A percentile compares a stretch with the other conserved stretches of the same genome.
These are phyloP conservation scores for Copromyces sp. DNA, from an alignment of 495 filamentous ascomycete species.

Conservation along the genomic window DNA sequence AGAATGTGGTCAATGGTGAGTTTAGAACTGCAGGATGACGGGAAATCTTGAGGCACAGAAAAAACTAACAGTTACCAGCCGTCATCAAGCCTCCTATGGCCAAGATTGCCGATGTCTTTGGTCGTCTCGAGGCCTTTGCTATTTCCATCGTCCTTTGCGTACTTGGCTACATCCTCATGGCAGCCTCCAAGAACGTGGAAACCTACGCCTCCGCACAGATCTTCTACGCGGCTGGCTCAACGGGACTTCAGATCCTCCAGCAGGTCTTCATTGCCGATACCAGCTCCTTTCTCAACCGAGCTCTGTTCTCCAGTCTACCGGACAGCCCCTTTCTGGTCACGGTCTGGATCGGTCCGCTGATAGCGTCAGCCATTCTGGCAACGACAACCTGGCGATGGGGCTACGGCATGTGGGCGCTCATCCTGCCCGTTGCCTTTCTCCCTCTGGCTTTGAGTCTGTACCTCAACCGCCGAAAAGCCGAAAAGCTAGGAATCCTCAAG, in stretches of 20 bases:
- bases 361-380: constrained; percentile 33
- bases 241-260: constrained; percentile 47
- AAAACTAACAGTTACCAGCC: constrained; percentile 11
- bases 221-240: constrained; percentile 36
- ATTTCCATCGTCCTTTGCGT: constrained; percentile 26
- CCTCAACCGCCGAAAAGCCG: constrained; percentile 44
- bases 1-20: constrained; percentile 39
- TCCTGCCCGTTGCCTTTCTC: constrained; percentile 42
- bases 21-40: neutral
- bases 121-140: constrained; percentile 30
- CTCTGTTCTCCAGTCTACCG: constrained; percentile 48
- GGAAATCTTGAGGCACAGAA: neutral
- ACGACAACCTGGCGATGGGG: constrained; percentile 50
- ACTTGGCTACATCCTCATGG: constrained; percentile 31
- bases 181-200: constrained; percentile 27
- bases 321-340: constrained; percentile 53
- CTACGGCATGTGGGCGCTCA: constrained; percentile 49
- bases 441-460: constrained; percentile 44
- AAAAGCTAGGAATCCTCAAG: constrained; percentile 27
- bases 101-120: constrained; percentile 35
- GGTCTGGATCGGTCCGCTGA: constrained; percentile 40
- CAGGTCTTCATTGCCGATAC: constrained; percentile 58
- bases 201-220: constrained; percentile 38
- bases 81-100: constrained; percentile 36
- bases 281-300: constrained; percentile 51